Evolutionary conservation across 768 basidiomycete genomes (phyloP).

Genomic region (Clitopilus passeckerianus): DNA sequence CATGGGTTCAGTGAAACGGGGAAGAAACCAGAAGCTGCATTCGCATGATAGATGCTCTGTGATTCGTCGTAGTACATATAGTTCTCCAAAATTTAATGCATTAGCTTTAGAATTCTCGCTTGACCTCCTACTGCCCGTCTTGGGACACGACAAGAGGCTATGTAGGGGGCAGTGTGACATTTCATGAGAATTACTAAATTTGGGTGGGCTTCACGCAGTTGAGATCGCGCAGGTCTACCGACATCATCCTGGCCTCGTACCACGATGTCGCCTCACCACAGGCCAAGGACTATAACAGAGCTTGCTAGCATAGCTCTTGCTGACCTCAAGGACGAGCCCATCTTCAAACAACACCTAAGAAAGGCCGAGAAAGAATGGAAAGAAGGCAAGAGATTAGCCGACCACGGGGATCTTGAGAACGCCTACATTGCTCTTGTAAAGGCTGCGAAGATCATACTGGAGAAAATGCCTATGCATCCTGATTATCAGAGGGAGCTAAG

Average conservation of each 20-base stretch:
- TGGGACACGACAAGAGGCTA: background rate
- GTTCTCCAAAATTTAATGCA: background rate
- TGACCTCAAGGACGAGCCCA: slow-evolving; percentile 50
- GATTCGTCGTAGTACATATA: background rate
- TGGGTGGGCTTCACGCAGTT: background rate
- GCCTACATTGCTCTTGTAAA: slow-evolving; percentile 70
- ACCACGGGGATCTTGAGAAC: slow-evolving; percentile 56
- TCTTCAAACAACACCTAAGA: slow-evolving; percentile 64
- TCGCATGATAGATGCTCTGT: slow-evolving; percentile 25
- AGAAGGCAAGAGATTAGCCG: slow-evolving; percentile 41
- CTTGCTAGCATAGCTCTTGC: slow-evolving; percentile 59
- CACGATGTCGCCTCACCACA: background rate
- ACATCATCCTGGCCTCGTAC: background rate
- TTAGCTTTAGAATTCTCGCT: background rate
- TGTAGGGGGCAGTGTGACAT: background rate
- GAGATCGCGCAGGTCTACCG: background rate
- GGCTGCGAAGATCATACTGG: slow-evolving; percentile 74
- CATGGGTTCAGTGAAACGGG: slow-evolving; percentile 48
- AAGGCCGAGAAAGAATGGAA: slow-evolving; percentile 59
- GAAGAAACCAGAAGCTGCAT: slow-evolving; percentile 40
- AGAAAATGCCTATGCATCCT: slow-evolving; percentile 70
- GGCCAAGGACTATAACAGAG: slow-evolving; percentile 60
- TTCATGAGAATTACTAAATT: background rate
- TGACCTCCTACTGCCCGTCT: background rate
- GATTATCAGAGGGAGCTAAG: slow-evolving; percentile 57